These are phyloP conservation scores for Starmerella davenportii DNA, from an alignment of 805 yeast genomes.

Conservation along the genomic window DNA sequence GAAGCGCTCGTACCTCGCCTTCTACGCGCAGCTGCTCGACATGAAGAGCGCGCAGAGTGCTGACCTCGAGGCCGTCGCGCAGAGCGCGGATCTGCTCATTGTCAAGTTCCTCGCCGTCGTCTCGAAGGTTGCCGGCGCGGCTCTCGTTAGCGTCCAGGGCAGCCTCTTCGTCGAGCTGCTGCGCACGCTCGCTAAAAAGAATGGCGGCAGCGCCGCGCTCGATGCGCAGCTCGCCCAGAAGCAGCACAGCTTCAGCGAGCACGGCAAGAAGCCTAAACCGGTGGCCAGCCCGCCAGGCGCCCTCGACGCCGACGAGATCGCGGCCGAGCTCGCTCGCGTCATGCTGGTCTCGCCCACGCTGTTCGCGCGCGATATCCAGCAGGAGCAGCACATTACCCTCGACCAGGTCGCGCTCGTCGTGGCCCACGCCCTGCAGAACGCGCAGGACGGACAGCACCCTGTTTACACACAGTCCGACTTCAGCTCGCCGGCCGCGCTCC, in stretches of 20 bases:
- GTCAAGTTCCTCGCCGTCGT: slow-evolving; percentile 22
- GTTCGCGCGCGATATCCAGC: slow-evolving; percentile 19
- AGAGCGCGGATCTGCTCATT: slow-evolving; percentile 22
- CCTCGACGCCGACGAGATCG: slow-evolving; percentile 34
- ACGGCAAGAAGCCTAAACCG: background rate
- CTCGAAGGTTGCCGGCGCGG: slow-evolving; percentile 16
- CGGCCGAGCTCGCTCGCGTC: slow-evolving; percentile 31
- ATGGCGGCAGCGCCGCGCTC: slow-evolving; percentile 11
- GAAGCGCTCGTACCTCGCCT: slow-evolving; percentile 31
- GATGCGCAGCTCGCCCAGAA: slow-evolving; percentile 17
- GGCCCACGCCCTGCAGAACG: slow-evolving; percentile 11
- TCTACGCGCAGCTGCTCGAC: slow-evolving; percentile 42
- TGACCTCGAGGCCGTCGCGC: slow-evolving; percentile 15
- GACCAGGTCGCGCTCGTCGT: slow-evolving; percentile 1
- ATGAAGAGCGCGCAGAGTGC: slow-evolving; percentile 22
- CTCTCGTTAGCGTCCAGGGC: slow-evolving; percentile 16
- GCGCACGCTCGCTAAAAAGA: slow-evolving; percentile 13
- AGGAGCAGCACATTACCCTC: slow-evolving; percentile 2
- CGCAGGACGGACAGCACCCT: slow-evolving; percentile 21
- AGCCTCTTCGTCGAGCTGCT: slow-evolving; percentile 21
- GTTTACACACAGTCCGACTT: slow-evolving; percentile 25
- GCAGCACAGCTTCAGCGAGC: slow-evolving; percentile 3
- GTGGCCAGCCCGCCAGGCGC: background rate
- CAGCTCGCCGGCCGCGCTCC: slow-evolving; percentile 26
- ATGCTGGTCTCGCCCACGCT: slow-evolving; percentile 32